Percentiles rank a stretch among this genome's conserved stretches.
Conservation (phyloP, 371 early-diverging fungal species). For the Parasitella parasitica region DNA sequence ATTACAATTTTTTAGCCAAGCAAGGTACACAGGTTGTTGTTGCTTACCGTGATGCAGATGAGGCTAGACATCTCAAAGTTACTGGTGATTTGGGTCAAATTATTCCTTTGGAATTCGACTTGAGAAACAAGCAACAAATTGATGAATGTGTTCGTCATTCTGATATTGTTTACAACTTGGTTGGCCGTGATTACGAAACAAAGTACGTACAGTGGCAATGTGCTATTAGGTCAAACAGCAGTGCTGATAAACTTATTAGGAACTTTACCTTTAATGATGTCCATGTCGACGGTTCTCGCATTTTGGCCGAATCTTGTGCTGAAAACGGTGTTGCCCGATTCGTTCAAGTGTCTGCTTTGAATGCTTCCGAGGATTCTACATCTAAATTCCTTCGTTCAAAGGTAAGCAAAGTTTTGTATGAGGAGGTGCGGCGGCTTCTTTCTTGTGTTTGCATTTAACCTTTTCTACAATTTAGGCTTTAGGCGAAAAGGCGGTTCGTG, state of each 20-base stretch:
- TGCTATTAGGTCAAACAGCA: neutral
- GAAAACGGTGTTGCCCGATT: conserved; percentile 86
- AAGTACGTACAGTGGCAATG: conserved; percentile 61
- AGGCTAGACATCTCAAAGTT: conserved; percentile 85
- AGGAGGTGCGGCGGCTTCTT: too few relatives aligned
- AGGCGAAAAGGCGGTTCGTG: conserved; percentile 88
- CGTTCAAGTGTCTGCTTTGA: conserved; percentile 89
- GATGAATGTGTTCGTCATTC: conserved; percentile 87
- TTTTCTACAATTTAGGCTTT: conserved; percentile 68
- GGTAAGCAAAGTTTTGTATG: too few relatives aligned
- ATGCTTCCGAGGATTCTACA: conserved; percentile 75
- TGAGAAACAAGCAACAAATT: conserved; percentile 83
- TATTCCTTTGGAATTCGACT: conserved; percentile 87
- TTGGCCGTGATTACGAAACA: conserved; percentile 91
- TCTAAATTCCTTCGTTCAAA: conserved; percentile 85
- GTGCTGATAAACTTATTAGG: conserved; percentile 36
- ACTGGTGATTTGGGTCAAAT: conserved; percentile 96
- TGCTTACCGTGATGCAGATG: conserved; percentile 89
- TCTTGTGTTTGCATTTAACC: too few relatives aligned
- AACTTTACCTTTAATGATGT: conserved; percentile 89
- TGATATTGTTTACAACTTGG: conserved; percentile 93
- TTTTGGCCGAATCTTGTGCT: conserved; percentile 77
- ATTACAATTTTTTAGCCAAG: too few relatives aligned
- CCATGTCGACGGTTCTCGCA: conserved; percentile 83
- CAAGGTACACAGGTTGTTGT: conserved; percentile 90